phyloP scores from a whole-genome alignment of 345 rosid species.

The Camelina laxa region DNA sequence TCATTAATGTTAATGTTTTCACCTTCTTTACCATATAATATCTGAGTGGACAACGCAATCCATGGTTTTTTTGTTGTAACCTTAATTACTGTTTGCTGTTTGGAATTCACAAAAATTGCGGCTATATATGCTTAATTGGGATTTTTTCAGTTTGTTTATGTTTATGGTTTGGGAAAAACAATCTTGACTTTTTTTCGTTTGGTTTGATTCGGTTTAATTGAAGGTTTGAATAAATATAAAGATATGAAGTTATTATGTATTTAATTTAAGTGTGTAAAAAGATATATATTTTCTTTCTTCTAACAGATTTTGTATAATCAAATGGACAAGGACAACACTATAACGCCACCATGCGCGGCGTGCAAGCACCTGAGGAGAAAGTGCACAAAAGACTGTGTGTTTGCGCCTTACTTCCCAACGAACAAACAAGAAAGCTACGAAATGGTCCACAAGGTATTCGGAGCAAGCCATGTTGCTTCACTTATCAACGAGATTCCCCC shows the following conservation, averaged over 20 bases:
- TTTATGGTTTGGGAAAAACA: too few relatives aligned
- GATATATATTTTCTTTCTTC: too few relatives aligned
- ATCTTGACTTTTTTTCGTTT: too few relatives aligned
- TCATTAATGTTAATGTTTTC: neutral
- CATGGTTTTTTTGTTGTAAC: neutral
- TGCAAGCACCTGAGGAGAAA: slow-evolving; percentile 61
- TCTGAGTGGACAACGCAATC: neutral
- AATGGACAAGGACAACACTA: slow-evolving; percentile 4
- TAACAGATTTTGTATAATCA: neutral
- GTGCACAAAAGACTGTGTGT: slow-evolving; percentile 59
- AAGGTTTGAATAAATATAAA: too few relatives aligned
- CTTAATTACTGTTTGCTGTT: neutral
- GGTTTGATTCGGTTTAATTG: too few relatives aligned
- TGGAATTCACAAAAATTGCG: too few relatives aligned
- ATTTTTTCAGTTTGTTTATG: too few relatives aligned
- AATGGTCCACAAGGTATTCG: slow-evolving; percentile 56
- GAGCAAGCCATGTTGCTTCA: slow-evolving; percentile 60
- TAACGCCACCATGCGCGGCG: slow-evolving; percentile 63
- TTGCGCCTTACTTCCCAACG: slow-evolving; percentile 66
- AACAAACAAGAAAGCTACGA: slow-evolving; percentile 52
- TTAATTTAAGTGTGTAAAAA: too few relatives aligned
- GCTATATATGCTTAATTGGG: neutral
- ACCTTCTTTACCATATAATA: neutral
- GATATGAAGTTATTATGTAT: too few relatives aligned
- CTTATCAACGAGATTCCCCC: slow-evolving; percentile 52